These are phyloP conservation scores for Sporisorium scitamineum DNA, from an alignment of 1,284 basidiomycete genomes.

Conservation along the genomic window DNA sequence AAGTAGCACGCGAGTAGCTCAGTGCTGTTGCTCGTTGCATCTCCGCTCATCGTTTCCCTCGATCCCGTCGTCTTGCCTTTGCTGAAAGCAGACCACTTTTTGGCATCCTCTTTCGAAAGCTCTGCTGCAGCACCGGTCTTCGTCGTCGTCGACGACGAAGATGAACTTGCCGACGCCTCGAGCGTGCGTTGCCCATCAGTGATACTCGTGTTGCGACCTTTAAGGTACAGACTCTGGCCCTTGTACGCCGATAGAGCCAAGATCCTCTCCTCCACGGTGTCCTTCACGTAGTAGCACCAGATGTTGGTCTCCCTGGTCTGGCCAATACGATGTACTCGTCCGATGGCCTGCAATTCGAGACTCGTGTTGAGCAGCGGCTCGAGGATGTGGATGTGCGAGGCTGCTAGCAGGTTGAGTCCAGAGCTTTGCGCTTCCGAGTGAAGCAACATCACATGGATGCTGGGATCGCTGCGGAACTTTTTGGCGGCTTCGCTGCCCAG, in stretches of 20 bases:
- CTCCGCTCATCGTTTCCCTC: conserved; percentile 39
- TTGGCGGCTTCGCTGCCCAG: conserved; percentile 35
- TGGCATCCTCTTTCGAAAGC: conserved; percentile 28
- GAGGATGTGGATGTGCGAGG: conserved; percentile 61
- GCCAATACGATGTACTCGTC: conserved; percentile 65
- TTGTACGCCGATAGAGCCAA: conserved; percentile 49
- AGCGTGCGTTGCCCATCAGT: conserved; percentile 1
- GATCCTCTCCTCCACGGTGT: conserved; percentile 64
- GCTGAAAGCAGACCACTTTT: conserved; percentile 32
- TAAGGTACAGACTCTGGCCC: conserved; percentile 56
- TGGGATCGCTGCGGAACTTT: conserved; percentile 46
- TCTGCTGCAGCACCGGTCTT: conserved; percentile 24
- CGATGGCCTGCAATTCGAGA: conserved; percentile 64
- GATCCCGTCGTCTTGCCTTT: conserved; percentile 20
- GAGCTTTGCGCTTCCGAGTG: conserved; percentile 65
- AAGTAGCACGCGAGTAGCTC: conserved; percentile 60
- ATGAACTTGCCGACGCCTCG: neutral
- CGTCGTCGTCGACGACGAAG: conserved; percentile 8
- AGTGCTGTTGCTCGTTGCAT: conserved; percentile 46
- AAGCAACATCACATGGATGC: conserved; percentile 58
- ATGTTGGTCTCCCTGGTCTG: conserved; percentile 60
- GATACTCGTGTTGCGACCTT: conserved; percentile 32
- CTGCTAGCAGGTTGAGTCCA: conserved; percentile 61
- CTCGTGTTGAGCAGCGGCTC: conserved; percentile 65
- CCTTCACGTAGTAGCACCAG: conserved; percentile 60